phyloP scores from a whole-genome alignment of 257 asterid species.

The Salvia rosmarinus region DNA sequence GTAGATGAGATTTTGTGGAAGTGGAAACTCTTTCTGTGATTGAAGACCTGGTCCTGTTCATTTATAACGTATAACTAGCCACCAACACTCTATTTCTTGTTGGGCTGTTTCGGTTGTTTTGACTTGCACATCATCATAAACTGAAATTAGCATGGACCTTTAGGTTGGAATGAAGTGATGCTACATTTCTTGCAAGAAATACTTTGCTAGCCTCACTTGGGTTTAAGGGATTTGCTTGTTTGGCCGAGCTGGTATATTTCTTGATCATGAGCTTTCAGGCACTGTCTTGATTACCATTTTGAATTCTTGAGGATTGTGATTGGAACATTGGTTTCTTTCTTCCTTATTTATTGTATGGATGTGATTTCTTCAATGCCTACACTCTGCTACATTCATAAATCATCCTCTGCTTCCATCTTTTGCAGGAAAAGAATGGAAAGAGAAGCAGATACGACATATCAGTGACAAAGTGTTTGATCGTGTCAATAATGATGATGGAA shows the following conservation, averaged over 20 bases:
- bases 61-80: background rate
- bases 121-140: background rate
- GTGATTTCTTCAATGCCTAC: background rate
- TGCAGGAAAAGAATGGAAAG: constrained; percentile 89
- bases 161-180: background rate
- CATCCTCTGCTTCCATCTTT: background rate
- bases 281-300: background rate
- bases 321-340: background rate
- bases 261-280: background rate
- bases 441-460: constrained; percentile 58
- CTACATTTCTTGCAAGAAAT: background rate
- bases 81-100: too few species aligned
- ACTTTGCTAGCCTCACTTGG: constrained; percentile 8
- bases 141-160: constrained; percentile 9
- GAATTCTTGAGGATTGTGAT: background rate
- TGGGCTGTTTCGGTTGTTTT: background rate
- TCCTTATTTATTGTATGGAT: background rate
- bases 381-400: background rate
- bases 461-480: constrained; percentile 68
- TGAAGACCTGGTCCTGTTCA: background rate
- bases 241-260: background rate
- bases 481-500: constrained; percentile 61
- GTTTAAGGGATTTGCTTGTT: background rate
- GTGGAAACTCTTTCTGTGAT: constrained; percentile 1
- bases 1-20: background rate